Percentiles rank a stretch among this genome's conserved stretches.
Conservation (phyloP, 2,329 filamentous ascomycete species). For the Scopulariopsis brevicaulis region DNA sequence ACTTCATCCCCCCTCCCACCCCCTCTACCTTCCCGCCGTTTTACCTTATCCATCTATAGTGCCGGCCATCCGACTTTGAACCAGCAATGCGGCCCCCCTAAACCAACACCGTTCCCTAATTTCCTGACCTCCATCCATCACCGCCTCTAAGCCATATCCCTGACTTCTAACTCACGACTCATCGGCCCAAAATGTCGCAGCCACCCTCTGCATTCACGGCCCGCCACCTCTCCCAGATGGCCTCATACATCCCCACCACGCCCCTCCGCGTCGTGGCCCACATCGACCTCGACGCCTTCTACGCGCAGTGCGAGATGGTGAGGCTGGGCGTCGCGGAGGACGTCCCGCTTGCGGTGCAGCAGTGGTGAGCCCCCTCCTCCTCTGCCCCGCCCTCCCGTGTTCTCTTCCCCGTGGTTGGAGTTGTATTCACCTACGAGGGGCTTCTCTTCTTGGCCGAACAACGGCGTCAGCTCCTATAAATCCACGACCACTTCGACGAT, state of each 20-base stretch:
- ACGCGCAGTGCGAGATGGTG: slow-evolving; percentile 92
- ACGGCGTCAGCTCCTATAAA: too few species aligned
- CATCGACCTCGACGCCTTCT: slow-evolving; percentile 95
- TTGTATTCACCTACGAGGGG: not conserved
- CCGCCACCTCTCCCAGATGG: slow-evolving; percentile 68
- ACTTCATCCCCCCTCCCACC: not conserved
- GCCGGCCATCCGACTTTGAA: not conserved
- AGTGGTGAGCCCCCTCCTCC: slow-evolving; percentile 50
- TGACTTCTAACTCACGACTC: not conserved
- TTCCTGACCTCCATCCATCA: too few species aligned
- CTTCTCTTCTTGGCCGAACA: not conserved
- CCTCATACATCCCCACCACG: slow-evolving; percentile 56
- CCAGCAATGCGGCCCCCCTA: not conserved
- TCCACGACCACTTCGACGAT: too few species aligned
- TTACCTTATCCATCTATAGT: not conserved
- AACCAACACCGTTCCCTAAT: too few species aligned
- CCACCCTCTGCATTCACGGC: slow-evolving; percentile 68
- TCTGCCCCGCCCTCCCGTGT: not conserved
- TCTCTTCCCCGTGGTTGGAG: not conserved
- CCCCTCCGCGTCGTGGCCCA: slow-evolving; percentile 83
- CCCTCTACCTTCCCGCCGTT: not conserved
- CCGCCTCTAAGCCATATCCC: too few species aligned
- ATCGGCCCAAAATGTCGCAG: not conserved
- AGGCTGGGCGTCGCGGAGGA: slow-evolving; percentile 64
- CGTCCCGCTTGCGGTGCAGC: slow-evolving; percentile 81